Base-by-base conservation (phyloP, 768 basidiomycete species). In the Tulasnella sp. region DNA sequence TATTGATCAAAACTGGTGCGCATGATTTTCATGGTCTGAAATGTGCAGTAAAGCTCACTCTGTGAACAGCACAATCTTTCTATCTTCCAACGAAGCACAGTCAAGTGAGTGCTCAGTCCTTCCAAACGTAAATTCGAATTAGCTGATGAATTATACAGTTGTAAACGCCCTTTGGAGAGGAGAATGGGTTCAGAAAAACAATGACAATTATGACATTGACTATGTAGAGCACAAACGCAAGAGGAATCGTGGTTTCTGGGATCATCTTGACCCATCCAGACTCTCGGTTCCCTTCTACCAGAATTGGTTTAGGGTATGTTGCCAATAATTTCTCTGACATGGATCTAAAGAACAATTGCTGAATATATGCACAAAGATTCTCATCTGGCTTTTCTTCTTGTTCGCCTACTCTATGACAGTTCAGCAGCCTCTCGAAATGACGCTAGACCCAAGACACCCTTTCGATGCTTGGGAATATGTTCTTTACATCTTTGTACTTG, bases 281-380 rank as follows among this genome's bases (percentile, higher is more conserved):
- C 67, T 95, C 39, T 78, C 77, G 29, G 87, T 93, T 20, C 91
- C 91, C 27, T 81, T 86, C 47, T 92, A 92, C 63, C 91, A 92
- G 62, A 91, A 88, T 57, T 70, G 79, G 45, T 80, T 91, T 61
- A 78, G 86, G 39, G 78, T 89, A 43, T 8, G 28, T n/a, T n/a
- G n/a, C n/a, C n/a, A n/a, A n/a, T n/a, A n/a, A 24, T 22, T 24
- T 19, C 12, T 16, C 22, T 15, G 9, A 25, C 19, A 20, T 40
- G 22, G 19, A 16, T 16, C 10, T 6, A 12, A 8, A 24, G 20
- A 12, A 10, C 28, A 20, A 16, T 46, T 4, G 8, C 6, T 22
- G 33, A 40, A n/a, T n/a, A 19, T 31, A 9, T 47, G 39, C 20
- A n/a, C 3, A n/a, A 9, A 51, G 49, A 51, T 51, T 46, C 48